phyloP scores from a whole-genome alignment of 176 grass and related monocot species.

The Musa acuminata region DNA sequence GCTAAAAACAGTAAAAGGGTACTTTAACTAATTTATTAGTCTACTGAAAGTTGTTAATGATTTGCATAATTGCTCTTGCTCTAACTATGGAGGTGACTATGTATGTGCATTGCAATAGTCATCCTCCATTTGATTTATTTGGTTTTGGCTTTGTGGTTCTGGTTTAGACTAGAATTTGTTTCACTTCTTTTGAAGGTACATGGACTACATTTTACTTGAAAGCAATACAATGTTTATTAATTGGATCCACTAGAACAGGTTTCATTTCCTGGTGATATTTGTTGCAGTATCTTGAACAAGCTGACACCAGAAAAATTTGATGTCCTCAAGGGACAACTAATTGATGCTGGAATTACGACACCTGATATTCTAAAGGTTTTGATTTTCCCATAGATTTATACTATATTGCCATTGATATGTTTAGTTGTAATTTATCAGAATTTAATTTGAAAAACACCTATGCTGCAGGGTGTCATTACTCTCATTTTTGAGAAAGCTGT shows the following conservation, averaged over 20 bases:
- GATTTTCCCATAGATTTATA: background rate
- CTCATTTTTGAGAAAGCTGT: conserved; percentile 23
- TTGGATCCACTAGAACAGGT: background rate
- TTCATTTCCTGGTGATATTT: background rate
- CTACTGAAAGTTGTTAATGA: background rate
- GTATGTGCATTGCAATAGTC: background rate
- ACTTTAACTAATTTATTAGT: conserved; percentile 20
- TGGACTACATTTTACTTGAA: background rate
- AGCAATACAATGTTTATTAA: background rate
- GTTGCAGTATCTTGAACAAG: conserved; percentile 20
- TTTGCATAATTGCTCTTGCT: background rate
- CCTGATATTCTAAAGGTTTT: conserved; percentile 20
- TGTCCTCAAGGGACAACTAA: conserved; percentile 17
- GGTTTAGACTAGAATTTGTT: background rate
- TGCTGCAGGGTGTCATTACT: conserved; percentile 9
- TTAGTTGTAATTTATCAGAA: background rate
- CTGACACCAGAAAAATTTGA: conserved; percentile 22
- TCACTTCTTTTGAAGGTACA: background rate
- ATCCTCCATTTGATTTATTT: background rate
- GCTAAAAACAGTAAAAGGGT: conserved; percentile 97
- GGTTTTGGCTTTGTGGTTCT: background rate
- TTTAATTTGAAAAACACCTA: background rate
- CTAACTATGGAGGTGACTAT: background rate
- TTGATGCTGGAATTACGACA: conserved; percentile 20
- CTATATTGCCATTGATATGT: background rate